Evolutionary conservation across 2,329 filamentous ascomycete genomes (phyloP).

Genomic region (Coleophoma cylindrospora): DNA sequence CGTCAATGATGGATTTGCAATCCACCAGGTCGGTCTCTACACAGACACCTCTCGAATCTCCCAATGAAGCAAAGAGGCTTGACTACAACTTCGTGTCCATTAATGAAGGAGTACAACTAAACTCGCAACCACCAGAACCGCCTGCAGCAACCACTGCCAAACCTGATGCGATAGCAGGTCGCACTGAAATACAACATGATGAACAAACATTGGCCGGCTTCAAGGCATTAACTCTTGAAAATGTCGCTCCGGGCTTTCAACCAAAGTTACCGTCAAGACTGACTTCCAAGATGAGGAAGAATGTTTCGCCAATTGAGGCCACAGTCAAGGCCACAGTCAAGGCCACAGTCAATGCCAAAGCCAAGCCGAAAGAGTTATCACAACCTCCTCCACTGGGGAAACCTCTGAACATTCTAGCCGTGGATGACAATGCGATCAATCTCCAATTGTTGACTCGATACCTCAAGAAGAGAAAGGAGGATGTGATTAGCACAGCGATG

Average conservation of each 20-base stretch:
- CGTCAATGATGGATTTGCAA: no score
- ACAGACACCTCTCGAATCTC: constrained; percentile 18
- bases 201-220: background rate
- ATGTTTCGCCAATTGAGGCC: no score
- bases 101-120: constrained; percentile 16
- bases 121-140: background rate
- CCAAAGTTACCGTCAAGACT: background rate
- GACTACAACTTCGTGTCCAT: constrained; percentile 1
- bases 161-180: no score
- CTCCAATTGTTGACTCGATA: constrained; percentile 29
- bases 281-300: no score
- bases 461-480: constrained; percentile 30
- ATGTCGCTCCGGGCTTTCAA: background rate
- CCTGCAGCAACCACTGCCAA: no score
- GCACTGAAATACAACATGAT: background rate
- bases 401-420: constrained; percentile 24
- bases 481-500: constrained; percentile 31
- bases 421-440: constrained; percentile 36
- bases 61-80: constrained; percentile 10
- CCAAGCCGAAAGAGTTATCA: no score
- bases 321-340: no score
- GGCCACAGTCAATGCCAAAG: no score
- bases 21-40: constrained; percentile 5
- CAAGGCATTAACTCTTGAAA: background rate
- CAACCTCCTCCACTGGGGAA: no score